These are phyloP conservation scores for Solanum habrochaites DNA, from an alignment of 257 asterid species.

Conservation along the genomic window DNA sequence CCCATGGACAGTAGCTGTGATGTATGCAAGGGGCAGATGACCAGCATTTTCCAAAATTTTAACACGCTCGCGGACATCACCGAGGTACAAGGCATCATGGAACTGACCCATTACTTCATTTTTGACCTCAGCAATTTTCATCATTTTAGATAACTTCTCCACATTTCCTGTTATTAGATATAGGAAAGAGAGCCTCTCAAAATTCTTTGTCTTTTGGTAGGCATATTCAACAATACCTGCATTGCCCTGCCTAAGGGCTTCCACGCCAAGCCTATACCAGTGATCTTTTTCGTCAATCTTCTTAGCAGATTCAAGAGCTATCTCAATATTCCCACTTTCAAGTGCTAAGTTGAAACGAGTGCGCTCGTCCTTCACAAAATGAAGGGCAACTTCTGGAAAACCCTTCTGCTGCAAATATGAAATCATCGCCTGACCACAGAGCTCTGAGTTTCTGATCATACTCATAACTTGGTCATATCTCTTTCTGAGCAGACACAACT, in stretches of 20 bases:
- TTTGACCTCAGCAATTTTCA: slow-evolving; percentile 87
- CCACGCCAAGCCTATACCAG: slow-evolving; percentile 92
- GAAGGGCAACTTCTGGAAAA: slow-evolving; percentile 93
- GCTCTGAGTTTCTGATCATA: slow-evolving; percentile 86
- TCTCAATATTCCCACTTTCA: slow-evolving; percentile 89
- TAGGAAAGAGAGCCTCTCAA: slow-evolving; percentile 81
- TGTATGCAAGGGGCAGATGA: slow-evolving; percentile 71
- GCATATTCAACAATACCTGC: slow-evolving; percentile 89
- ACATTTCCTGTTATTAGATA: slow-evolving; percentile 75
- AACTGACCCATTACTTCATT: slow-evolving; percentile 98
- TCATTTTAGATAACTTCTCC: slow-evolving; percentile 78
- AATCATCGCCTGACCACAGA: slow-evolving; percentile 98
- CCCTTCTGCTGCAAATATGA: slow-evolving; percentile 98
- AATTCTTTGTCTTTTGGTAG: slow-evolving; percentile 79
- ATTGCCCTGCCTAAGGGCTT: slow-evolving; percentile 97
- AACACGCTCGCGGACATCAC: slow-evolving; percentile 74
- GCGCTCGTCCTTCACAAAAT: slow-evolving; percentile 93
- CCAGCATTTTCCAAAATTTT: slow-evolving; percentile 72
- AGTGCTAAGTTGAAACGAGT: slow-evolving; percentile 86
- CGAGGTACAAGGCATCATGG: slow-evolving; percentile 83
- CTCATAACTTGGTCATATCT: slow-evolving; percentile 88
- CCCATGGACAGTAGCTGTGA: slow-evolving; percentile 66
- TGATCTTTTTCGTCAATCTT: slow-evolving; percentile 84
- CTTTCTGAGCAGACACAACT: slow-evolving; percentile 64
- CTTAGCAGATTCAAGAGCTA: slow-evolving; percentile 83